Evolutionary conservation across 1,139 yeast genomes (phyloP).

Genomic region (Suhomyces guaymorum): DNA sequence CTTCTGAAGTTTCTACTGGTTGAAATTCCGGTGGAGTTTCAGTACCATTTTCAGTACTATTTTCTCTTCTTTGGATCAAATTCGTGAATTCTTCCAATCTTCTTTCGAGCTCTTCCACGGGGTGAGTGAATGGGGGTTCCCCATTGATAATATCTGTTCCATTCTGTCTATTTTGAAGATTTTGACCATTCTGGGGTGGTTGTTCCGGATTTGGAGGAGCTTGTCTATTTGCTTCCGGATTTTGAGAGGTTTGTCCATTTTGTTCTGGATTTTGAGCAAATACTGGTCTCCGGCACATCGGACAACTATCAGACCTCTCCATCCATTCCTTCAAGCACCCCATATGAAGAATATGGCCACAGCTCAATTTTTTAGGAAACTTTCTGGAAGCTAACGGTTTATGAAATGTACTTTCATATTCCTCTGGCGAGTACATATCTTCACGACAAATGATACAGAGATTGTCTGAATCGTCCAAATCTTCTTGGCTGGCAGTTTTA

Average conservation of each 20-base stretch:
- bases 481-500: constrained; percentile 59
- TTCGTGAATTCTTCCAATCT: constrained; percentile 13
- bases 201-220: too few species aligned
- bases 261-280: constrained; percentile 18
- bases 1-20: too few species aligned
- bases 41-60: too few species aligned
- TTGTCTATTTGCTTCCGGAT: constrained; percentile 1
- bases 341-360: constrained; percentile 87
- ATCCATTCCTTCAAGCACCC: constrained; percentile 94
- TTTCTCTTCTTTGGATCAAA: constrained; percentile 7
- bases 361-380: constrained; percentile 71
- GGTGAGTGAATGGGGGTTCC: constrained; percentile 11
- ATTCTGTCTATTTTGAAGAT: too few species aligned
- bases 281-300: constrained; percentile 84
- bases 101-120: constrained; percentile 11
- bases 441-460: constrained; percentile 85
- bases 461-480: constrained; percentile 58
- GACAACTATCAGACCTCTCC: constrained; percentile 88
- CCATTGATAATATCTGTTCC: constrained; percentile 7
- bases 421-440: constrained; percentile 58
- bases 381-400: constrained; percentile 41
- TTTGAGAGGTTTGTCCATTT: constrained; percentile 1
- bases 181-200: too few species aligned
- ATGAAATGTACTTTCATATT: constrained; percentile 24
- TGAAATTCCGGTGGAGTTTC: too few species aligned